Conservation (phyloP, 2,329 filamentous ascomycete genomes). For the Cytospora paraplurivora region DNA sequence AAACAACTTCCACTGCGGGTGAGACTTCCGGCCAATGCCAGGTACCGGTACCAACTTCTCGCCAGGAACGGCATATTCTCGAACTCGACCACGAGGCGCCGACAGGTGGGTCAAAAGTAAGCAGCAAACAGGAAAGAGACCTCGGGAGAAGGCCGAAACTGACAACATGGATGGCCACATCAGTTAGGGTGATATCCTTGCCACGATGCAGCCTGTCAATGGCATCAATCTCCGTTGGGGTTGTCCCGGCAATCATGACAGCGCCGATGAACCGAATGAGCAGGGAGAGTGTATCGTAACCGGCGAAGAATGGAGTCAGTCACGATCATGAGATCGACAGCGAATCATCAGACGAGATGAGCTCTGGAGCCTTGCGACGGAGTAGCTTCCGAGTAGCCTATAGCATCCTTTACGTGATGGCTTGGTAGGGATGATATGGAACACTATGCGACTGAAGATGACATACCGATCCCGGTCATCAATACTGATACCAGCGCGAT, state of each 20-base stretch:
- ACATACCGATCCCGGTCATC: conserved; percentile 45
- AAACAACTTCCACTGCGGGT: conserved; percentile 40
- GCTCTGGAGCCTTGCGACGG: neutral
- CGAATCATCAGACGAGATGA: neutral
- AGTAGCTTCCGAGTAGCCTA: conserved; percentile 39
- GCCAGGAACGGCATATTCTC: conserved; percentile 35
- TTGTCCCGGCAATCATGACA: conserved; percentile 43
- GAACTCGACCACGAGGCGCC: conserved; percentile 38
- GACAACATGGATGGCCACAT: conserved; percentile 46
- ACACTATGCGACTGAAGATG: conserved; percentile 43
- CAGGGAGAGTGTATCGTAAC: conserved; percentile 43
- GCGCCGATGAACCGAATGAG: conserved; percentile 44
- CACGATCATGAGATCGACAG: conserved; percentile 30
- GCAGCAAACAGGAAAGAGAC: conserved; percentile 41
- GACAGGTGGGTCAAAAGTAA: conserved; percentile 50
- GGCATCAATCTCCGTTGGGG: conserved; percentile 37
- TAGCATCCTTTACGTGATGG: conserved; percentile 39
- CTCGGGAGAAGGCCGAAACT: conserved; percentile 48
- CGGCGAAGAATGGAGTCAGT: conserved; percentile 45
- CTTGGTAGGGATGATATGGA: conserved; percentile 40
- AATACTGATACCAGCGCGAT: conserved; percentile 43
- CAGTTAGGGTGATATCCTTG: conserved; percentile 42
- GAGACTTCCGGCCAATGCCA: conserved; percentile 32
- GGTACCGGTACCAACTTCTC: conserved; percentile 39
- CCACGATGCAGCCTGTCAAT: conserved; percentile 38